Evolutionary conservation across 2,329 filamentous ascomycete species (phyloP), one percentile per base, ranked within the genome.

Genomic region (Rhynchosporium secalis): DNA sequence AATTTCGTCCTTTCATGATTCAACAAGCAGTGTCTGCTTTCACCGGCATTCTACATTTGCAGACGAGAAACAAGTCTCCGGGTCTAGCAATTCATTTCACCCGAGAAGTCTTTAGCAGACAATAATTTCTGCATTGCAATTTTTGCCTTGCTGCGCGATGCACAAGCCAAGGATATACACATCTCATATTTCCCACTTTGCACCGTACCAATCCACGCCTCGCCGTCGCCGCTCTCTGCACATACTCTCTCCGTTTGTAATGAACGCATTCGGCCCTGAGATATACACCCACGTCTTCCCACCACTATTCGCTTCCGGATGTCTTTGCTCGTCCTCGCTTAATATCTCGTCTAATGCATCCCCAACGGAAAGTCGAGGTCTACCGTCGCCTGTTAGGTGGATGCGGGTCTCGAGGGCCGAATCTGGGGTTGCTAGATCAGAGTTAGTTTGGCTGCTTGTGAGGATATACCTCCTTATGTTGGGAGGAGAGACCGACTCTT

Each of bases 151-250:
- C 20, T 20, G 20, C 20, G 20, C 20, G 20, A 20, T 20, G 20
- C 20, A 20, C 20, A 1, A 20, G 20, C 20, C 20, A 20, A 20
- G 20, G 15, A 46, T 46, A 46, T 46, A 9, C 20, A 46, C n/a
- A 13, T 20, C 3, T 90, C 40, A 62, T 41, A 64, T 60, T 33
- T 63, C 58, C 69, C 69, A 70, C 26, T 63, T 64, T 6, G 69
- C 69, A 36, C 64, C 68, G 61, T 65, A 69, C 41, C 61, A 69
- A 3, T 69, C 69, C 31, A 71, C 60, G 4, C 56, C 65, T 31
- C 58, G 52, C 10, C 49, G n/a, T 28, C 31, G 40, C 52, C 60
- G 61, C n/a, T 49, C 45, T 43, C 46, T 58, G 52, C 69, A 71
- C 28, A 62, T 65, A n/a, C 29, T 60, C 56, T 71, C 66, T n/a